Base-by-base conservation (phyloP, 345 rosid genomes). In the Trapa bicornis region DNA sequence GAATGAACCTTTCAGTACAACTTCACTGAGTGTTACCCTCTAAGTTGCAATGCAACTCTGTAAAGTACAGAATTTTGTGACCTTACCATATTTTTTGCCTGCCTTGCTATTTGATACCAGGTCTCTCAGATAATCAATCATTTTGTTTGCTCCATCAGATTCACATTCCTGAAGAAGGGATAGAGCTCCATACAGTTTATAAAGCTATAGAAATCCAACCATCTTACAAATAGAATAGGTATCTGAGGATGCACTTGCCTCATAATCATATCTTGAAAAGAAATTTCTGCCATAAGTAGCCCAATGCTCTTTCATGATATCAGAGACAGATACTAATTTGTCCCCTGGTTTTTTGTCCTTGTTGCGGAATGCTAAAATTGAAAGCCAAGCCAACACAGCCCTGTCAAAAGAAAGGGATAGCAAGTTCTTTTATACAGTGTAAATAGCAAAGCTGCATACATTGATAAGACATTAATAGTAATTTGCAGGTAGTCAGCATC, bases 331-430 rank as follows among this genome's bases (percentile, higher is more conserved):
- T 36, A 86, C 74, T 76, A 94, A 79, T 73, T 85, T 84, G 61
- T 91, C 96, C 75, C 87, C 96, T 33, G 83, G 83, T 80, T 85
- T 80, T 45, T 75, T 87, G 79, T 86, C 92, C 75, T 83, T 86
- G 86, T 94, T 91, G 79, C 70, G 79, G 76, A 83, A 74, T 33
- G 97, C 97, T 58, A 94, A 75, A 71, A 91, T 89, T 6, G 99
- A 88, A 67, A 94, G 95, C 97, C 97, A 94, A 47, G 99, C 97
- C 72, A 94, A 79, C 35, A 91, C 92, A 77, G 99, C 94, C 99
- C 97, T 88, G 69, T 32, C 3, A 58, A 58, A 58, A 58, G 61
- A 57, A 9, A 33, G 6, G 32, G 8, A 58, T 32, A 45, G 0
- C 35, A 38, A 58, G 10, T 22, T 54, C 60, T 54, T 22, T 6